A percentile compares a stretch with the other conserved stretches of the same genome.
Conservation (phyloP, 768 basidiomycete genomes). For the Russula compacta region DNA sequence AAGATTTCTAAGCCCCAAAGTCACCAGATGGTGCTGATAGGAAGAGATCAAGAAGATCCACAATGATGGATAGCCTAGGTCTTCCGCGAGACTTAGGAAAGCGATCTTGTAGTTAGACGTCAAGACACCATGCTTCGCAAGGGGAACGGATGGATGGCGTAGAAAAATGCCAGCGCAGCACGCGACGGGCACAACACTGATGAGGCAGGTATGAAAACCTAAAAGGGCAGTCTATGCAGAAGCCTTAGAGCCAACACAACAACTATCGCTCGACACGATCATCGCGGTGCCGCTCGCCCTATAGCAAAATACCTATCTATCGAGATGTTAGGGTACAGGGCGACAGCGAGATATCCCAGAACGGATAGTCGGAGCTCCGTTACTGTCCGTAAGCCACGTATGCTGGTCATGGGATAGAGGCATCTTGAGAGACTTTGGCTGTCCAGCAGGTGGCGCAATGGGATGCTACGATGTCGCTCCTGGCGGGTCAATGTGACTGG, state of each 20-base stretch:
- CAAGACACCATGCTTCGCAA: constrained; percentile 1
- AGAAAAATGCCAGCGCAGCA: constrained; percentile 8
- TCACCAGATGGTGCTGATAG: background rate
- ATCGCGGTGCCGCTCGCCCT: background rate
- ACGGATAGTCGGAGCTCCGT: background rate
- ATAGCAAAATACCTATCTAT: constrained; percentile 7
- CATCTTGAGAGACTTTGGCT: constrained; percentile 12
- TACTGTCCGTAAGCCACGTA: constrained; percentile 10
- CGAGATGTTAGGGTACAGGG: background rate
- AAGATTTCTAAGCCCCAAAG: background rate
- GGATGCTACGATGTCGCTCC: background rate
- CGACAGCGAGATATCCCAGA: constrained; percentile 8
- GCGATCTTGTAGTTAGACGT: background rate
- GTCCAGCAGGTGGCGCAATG: background rate
- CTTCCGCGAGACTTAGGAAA: background rate
- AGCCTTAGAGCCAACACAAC: background rate
- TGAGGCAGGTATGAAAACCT: background rate
- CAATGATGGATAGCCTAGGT: background rate
- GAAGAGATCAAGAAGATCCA: background rate
- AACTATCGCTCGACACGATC: background rate
- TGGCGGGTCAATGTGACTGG: background rate
- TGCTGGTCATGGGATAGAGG: background rate
- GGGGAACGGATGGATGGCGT: background rate
- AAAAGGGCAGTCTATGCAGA: background rate
- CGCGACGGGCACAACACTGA: background rate